Evolutionary conservation across 768 basidiomycete species (phyloP).

Genomic region (Russula foetens): DNA sequence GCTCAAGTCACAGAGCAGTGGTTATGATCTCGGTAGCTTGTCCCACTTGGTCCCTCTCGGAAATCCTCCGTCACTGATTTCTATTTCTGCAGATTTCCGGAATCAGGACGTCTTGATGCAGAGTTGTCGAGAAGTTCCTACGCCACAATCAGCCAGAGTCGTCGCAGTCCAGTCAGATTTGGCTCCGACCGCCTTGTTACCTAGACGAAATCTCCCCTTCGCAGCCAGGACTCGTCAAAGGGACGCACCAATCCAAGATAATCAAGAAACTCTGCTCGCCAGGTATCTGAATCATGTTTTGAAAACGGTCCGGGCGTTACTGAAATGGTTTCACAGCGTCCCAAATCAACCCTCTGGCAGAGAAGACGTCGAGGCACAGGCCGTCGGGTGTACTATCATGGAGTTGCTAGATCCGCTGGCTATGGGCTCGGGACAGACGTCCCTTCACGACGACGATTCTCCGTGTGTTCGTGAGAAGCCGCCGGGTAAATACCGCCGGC

Average conservation of each 20-base stretch:
- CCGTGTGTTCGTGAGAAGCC: neutral
- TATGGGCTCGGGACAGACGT: neutral
- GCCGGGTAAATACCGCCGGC: neutral
- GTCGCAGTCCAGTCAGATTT: neutral
- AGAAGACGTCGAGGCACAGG: neutral
- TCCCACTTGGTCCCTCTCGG: too few relatives aligned
- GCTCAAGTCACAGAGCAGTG: too few relatives aligned
- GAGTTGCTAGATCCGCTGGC: neutral
- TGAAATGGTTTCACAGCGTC: neutral
- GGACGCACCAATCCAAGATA: neutral
- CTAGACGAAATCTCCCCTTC: neutral
- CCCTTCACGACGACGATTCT: neutral
- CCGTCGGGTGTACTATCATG: neutral
- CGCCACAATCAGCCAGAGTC: too few relatives aligned
- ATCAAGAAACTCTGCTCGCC: neutral
- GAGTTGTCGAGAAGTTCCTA: too few relatives aligned
- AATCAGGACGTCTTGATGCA: too few relatives aligned
- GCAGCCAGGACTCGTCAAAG: neutral
- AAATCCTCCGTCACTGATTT: too few relatives aligned
- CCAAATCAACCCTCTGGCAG: neutral
- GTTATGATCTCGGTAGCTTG: too few relatives aligned
- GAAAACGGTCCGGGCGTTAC: neutral
- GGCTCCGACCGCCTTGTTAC: too few relatives aligned
- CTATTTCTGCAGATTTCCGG: too few relatives aligned
- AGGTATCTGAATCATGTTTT: neutral